These are phyloP conservation scores for Exophiala xenobiotica DNA, from an alignment of 2,329 filamentous ascomycete genomes.

Conservation along the genomic window DNA sequence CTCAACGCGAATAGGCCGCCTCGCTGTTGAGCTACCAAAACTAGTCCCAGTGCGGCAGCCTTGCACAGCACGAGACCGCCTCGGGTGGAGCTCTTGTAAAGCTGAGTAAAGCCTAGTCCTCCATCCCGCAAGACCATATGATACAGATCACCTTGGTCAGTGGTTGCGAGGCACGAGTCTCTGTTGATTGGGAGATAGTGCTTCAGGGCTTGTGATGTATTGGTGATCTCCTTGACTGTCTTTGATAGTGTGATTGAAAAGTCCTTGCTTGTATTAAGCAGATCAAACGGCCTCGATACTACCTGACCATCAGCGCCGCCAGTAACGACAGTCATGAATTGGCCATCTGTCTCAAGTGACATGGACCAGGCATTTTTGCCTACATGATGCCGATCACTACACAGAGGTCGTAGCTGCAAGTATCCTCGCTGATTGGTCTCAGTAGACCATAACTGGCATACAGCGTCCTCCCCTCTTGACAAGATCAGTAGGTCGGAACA, in stretches of 20 bases:
- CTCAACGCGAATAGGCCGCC: slow-evolving; percentile 8
- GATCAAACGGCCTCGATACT: slow-evolving; percentile 33
- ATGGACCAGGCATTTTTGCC: slow-evolving; percentile 93
- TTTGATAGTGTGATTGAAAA: not conserved
- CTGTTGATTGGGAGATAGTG: slow-evolving; percentile 19
- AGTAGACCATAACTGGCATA: slow-evolving; percentile 69
- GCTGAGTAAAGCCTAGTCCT: slow-evolving; percentile 1
- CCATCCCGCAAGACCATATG: not conserved
- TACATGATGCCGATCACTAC: slow-evolving; percentile 64
- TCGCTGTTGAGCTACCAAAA: slow-evolving; percentile 14
- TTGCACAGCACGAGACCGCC: slow-evolving; percentile 9
- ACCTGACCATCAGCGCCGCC: slow-evolving; percentile 82
- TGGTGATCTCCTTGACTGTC: slow-evolving; percentile 18
- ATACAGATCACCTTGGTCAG: slow-evolving; percentile 22
- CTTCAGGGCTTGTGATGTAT: slow-evolving; percentile 15
- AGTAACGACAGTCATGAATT: slow-evolving; percentile 57
- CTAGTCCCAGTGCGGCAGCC: not conserved
- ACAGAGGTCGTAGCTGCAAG: slow-evolving; percentile 41
- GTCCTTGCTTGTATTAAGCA: not conserved
- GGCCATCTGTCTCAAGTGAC: slow-evolving; percentile 40
- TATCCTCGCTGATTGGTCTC: slow-evolving; percentile 22
- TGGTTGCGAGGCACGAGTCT: slow-evolving; percentile 19
- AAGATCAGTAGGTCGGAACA: slow-evolving; percentile 53
- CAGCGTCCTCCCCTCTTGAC: slow-evolving; percentile 84
- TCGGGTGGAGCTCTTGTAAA: not conserved